Percentiles rank a stretch among this genome's conserved stretches.
These are phyloP conservation scores for Plantago ovata DNA, from an alignment of 257 asterid genomes.

Conservation along the genomic window DNA sequence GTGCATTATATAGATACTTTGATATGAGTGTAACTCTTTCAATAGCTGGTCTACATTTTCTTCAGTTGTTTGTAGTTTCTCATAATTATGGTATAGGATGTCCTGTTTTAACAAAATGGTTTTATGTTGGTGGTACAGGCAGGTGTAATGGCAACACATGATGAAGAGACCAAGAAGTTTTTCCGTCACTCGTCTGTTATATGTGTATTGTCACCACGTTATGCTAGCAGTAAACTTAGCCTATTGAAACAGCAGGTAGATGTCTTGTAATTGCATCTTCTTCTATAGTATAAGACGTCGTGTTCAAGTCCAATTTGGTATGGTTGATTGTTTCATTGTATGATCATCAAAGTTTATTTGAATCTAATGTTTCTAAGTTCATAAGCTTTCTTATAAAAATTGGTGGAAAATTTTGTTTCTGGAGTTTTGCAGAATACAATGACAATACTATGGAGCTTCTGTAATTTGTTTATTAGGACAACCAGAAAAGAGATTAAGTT, in stretches of 20 bases:
- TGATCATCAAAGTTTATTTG: too few relatives aligned
- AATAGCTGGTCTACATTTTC: too few relatives aligned
- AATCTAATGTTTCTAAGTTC: neutral
- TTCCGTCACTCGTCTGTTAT: slow-evolving; percentile 82
- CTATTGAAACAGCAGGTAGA: slow-evolving; percentile 73
- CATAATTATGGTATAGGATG: slow-evolving; percentile 8
- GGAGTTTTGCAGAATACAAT: slow-evolving; percentile 10
- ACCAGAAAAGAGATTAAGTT: neutral
- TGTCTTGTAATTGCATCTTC: too few relatives aligned
- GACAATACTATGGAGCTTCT: slow-evolving; percentile 3
- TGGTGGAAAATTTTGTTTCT: slow-evolving; percentile 1
- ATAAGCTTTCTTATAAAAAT: neutral
- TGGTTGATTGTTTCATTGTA: too few relatives aligned
- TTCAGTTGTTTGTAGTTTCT: neutral
- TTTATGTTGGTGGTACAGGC: slow-evolving; percentile 47
- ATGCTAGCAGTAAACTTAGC: slow-evolving; percentile 81
- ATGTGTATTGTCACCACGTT: slow-evolving; percentile 85
- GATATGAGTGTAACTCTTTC: too few relatives aligned
- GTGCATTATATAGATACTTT: neutral
- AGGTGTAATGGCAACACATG: slow-evolving; percentile 89
- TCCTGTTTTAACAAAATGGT: slow-evolving; percentile 11
- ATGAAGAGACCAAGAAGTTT: slow-evolving; percentile 86
- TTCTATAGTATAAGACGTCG: too few relatives aligned
- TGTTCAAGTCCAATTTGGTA: too few relatives aligned
- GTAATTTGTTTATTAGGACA: neutral